Conservation (phyloP, 495 filamentous ascomycete genomes). For the Bombardia bombarda region DNA sequence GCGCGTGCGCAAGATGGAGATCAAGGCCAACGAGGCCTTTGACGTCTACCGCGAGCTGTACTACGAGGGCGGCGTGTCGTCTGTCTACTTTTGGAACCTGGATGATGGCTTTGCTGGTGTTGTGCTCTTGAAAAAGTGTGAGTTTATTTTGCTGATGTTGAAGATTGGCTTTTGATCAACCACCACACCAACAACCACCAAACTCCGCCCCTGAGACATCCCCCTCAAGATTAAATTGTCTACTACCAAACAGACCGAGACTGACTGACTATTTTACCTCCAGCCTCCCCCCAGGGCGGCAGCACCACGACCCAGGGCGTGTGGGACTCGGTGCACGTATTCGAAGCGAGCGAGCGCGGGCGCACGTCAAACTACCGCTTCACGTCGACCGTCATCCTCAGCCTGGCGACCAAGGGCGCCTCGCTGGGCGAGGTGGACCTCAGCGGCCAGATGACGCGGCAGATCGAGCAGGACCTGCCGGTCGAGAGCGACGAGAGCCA, state of each 20-base stretch:
- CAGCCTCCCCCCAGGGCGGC: constrained; percentile 31
- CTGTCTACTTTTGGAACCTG: constrained; percentile 97
- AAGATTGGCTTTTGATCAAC: not conserved
- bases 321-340: constrained; percentile 99
- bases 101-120: constrained; percentile 98
- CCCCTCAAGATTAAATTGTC: too few species aligned
- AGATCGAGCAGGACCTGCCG: constrained; percentile 83
- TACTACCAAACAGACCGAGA: not conserved
- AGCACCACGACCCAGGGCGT: constrained; percentile 68
- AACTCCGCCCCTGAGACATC: too few species aligned
- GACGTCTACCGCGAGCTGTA: constrained; percentile 97
- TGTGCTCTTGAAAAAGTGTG: constrained; percentile 90
- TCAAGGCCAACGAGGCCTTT: constrained; percentile 89
- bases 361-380: constrained; percentile 94
- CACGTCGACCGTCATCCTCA: constrained; percentile 91
- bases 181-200: too few species aligned
- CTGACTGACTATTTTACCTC: not conserved
- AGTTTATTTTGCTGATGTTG: constrained; percentile 6
- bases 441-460: constrained; percentile 94
- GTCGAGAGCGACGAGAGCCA: constrained; percentile 88
- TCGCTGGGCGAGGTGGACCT: constrained; percentile 85
- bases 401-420: constrained; percentile 63
- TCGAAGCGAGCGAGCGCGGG: constrained; percentile 86
- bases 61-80: constrained; percentile 92
- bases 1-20: constrained; percentile 84